A percentile compares a stretch with the other conserved stretches of the same genome.
Conservation (phyloP, 1,139 yeast species). For the Yamadazyma blattariae region DNA sequence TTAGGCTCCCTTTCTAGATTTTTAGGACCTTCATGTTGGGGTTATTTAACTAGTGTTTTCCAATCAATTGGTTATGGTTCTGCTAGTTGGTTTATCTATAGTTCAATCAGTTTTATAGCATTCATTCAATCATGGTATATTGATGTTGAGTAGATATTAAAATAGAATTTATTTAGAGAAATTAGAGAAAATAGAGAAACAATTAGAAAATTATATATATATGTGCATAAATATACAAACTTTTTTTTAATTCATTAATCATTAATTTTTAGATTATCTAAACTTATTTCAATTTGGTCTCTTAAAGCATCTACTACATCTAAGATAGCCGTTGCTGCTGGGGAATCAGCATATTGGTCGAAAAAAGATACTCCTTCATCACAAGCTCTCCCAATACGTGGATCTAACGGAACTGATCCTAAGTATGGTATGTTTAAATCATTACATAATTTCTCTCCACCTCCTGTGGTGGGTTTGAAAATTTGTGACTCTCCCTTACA, state of each 20-base stretch:
- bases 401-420: constrained; percentile 94
- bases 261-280: constrained; percentile 17
- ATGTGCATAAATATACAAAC: no score
- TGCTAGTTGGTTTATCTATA: constrained; percentile 1
- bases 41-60: constrained; percentile 45
- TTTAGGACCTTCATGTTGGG: constrained; percentile 58
- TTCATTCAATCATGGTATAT: constrained; percentile 3
- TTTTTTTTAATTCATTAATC: constrained; percentile 4
- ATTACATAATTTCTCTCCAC: constrained; percentile 80
- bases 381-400: constrained; percentile 86
- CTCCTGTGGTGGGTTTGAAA: constrained; percentile 95
- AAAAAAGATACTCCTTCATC: constrained; percentile 87
- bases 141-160: neutral
- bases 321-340: constrained; percentile 84
- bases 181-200: neutral
- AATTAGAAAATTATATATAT: no score
- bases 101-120: neutral
- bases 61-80: constrained; percentile 1
- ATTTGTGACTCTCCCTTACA: constrained; percentile 90
- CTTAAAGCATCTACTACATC: constrained; percentile 72
- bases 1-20: constrained; percentile 56
- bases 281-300: constrained; percentile 37
- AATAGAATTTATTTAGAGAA: no score
- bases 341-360: constrained; percentile 85
- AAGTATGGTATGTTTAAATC: constrained; percentile 75